Conservation (phyloP, 306 rosid species). For the Cucumis melo region DNA sequence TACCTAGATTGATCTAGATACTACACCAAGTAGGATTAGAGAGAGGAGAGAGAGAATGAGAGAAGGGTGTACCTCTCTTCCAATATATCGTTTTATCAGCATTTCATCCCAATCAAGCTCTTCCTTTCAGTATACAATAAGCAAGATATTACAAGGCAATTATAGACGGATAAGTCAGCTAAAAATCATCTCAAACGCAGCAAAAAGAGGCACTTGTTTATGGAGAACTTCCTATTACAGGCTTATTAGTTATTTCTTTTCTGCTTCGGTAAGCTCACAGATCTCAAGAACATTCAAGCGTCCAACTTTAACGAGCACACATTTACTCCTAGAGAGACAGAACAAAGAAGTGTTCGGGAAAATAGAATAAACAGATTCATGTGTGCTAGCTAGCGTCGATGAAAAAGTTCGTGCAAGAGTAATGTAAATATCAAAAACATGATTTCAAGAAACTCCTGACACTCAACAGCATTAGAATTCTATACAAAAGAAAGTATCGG, state of each 20-base stretch:
- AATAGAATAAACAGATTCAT: neutral
- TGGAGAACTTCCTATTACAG: neutral
- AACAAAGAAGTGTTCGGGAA: neutral
- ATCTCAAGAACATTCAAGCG: neutral
- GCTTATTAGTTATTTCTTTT: neutral
- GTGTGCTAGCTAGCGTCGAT: neutral
- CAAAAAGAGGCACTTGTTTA: neutral
- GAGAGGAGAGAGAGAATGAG: neutral
- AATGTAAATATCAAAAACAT: neutral
- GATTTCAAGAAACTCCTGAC: neutral
- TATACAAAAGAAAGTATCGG: neutral
- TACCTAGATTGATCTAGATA: neutral
- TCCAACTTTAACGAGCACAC: neutral
- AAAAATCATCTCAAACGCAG: neutral
- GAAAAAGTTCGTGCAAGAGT: neutral
- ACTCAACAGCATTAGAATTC: neutral
- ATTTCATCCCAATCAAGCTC: constrained; percentile 78
- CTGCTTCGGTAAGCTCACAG: neutral
- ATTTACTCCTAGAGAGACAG: neutral
- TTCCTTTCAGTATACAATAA: constrained; percentile 35
- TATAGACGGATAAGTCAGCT: neutral
- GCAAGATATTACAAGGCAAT: neutral
- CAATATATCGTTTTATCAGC: constrained; percentile 56
- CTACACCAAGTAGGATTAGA: neutral
- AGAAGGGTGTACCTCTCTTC: constrained; percentile 60